phyloP scores from a whole-genome alignment of 1,139 yeast species.

The Scheffersomyces titani region DNA sequence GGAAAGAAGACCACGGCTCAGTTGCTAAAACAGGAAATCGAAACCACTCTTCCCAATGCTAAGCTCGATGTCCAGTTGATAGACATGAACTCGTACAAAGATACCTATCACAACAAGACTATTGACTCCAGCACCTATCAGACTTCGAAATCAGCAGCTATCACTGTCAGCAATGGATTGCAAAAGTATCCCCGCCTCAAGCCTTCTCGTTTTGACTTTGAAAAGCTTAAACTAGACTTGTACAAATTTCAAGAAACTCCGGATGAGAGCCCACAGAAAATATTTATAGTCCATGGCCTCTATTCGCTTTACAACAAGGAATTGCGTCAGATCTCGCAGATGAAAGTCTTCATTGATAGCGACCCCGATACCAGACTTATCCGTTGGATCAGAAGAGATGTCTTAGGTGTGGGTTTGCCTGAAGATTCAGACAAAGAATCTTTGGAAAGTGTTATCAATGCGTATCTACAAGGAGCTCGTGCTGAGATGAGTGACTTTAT shows the following conservation, averaged over 20 bases:
- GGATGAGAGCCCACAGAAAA: constrained; percentile 22
- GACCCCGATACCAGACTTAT: constrained; percentile 84
- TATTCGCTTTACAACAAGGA: constrained; percentile 73
- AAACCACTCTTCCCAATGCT: constrained; percentile 12
- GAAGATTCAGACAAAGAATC: constrained; percentile 14
- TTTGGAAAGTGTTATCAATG: constrained; percentile 54
- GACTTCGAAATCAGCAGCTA: constrained; percentile 31
- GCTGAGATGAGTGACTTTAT: constrained; percentile 77
- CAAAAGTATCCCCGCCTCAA: constrained; percentile 24
- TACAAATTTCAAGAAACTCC: constrained; percentile 8
- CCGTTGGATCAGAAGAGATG: constrained; percentile 63
- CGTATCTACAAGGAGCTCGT: constrained; percentile 67
- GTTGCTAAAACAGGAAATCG: constrained; percentile 31
- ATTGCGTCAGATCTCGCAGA: constrained; percentile 58
- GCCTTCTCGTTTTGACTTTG: constrained; percentile 45
- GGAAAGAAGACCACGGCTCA: constrained; percentile 53
- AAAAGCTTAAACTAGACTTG: constrained; percentile 19
- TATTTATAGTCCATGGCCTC: constrained; percentile 71
- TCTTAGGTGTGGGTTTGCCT: constrained; percentile 16
- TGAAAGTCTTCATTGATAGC: constrained; percentile 79
- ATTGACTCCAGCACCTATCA: constrained; percentile 17
- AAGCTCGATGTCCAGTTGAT: constrained; percentile 31
- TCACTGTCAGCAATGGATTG: constrained; percentile 25
- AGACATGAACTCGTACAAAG: constrained; percentile 26
- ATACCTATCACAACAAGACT: constrained; percentile 6